Conservation (phyloP, 306 rosid species). For the Vachellia pachyceras region DNA sequence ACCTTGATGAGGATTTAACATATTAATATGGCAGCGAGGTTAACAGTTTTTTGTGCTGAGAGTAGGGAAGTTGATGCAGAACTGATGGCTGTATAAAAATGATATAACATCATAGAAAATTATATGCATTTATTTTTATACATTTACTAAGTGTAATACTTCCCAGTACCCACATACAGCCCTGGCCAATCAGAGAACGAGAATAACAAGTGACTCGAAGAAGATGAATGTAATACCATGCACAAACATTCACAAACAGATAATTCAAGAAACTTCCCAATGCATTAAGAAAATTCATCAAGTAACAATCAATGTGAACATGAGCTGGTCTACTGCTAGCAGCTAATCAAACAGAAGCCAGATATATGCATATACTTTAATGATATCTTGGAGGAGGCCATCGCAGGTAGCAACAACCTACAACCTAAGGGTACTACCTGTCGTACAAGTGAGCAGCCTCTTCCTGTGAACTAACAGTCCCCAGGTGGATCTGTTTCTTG, state of each 20-base stretch:
- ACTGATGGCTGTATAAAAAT: neutral
- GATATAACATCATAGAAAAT: neutral
- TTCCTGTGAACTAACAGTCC: slow-evolving; percentile 94
- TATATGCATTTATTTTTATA: slow-evolving; percentile 2
- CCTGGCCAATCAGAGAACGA: too few species aligned
- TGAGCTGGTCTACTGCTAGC: neutral
- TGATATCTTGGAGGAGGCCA: neutral
- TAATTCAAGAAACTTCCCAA: neutral
- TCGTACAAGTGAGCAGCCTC: slow-evolving; percentile 95
- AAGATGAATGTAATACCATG: neutral
- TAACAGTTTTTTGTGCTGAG: neutral
- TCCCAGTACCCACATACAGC: too few species aligned
- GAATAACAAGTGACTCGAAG: neutral
- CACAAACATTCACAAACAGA: neutral
- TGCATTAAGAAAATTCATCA: neutral
- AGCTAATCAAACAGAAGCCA: slow-evolving; percentile 16
- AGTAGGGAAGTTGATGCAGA: slow-evolving; percentile 2
- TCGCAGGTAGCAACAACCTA: slow-evolving; percentile 3
- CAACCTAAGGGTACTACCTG: slow-evolving; percentile 54
- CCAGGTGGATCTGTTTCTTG: slow-evolving; percentile 97
- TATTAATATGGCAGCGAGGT: slow-evolving; percentile 14
- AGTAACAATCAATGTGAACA: slow-evolving; percentile 2
- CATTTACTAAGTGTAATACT: neutral
- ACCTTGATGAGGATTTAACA: slow-evolving; percentile 3
- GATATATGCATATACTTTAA: neutral